A percentile compares a stretch with the other conserved stretches of the same genome.
phyloP scores from a whole-genome alignment of 352 stramenopile species.

The Phytophthora foliorum region DNA sequence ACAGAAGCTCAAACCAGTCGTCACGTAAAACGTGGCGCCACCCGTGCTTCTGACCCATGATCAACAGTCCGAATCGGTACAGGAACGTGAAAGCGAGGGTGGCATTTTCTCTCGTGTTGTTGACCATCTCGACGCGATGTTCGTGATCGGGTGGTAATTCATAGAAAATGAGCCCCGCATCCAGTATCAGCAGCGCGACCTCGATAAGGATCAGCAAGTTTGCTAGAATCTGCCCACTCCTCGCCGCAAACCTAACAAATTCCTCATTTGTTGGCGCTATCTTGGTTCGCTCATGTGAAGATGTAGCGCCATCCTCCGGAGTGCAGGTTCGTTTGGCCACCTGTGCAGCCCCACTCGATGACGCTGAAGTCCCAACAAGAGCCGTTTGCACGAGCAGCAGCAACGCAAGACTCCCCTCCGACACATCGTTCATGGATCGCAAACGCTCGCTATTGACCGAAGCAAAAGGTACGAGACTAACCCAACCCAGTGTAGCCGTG shows the following conservation, averaged over 20 bases:
- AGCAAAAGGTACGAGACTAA: constrained; percentile 36
- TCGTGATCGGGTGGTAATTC: constrained; percentile 1
- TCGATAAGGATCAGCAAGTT: constrained; percentile 44
- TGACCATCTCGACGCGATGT: constrained; percentile 17
- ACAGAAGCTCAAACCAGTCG: constrained; percentile 41
- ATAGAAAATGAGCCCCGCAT: constrained; percentile 33
- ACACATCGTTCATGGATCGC: constrained; percentile 42
- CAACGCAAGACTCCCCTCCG: constrained; percentile 40
- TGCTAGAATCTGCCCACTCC: background rate
- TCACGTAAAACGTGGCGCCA: constrained; percentile 29
- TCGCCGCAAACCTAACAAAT: background rate
- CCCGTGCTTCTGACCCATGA: constrained; percentile 14
- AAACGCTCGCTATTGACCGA: background rate
- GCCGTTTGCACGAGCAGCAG: constrained; percentile 44
- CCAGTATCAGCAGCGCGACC: constrained; percentile 22
- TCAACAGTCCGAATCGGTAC: constrained; percentile 36
- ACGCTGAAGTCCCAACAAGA: constrained; percentile 1
- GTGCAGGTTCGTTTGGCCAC: background rate
- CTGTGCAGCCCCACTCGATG: background rate
- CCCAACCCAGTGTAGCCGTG: constrained; percentile 7
- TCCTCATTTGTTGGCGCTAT: background rate
- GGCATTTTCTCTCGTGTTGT: constrained; percentile 32
- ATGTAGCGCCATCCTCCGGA: background rate
- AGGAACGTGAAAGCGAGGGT: constrained; percentile 49
- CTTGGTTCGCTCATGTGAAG: background rate